Evolutionary conservation across 331 rosid species (phyloP).

Genomic region (Arachis monticola): DNA sequence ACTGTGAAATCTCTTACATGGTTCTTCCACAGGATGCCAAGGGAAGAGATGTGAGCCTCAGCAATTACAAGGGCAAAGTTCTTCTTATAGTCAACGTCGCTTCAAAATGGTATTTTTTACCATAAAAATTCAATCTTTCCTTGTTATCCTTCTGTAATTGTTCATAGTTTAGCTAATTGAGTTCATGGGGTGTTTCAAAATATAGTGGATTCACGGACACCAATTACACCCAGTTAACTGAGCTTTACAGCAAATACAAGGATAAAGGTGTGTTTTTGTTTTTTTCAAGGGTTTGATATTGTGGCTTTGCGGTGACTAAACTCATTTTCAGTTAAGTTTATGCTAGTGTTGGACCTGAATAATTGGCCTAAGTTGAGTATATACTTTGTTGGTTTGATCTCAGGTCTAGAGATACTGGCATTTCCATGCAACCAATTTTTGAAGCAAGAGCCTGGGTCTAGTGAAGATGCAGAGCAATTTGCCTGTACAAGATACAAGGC

Average conservation of each 20-base stretch:
- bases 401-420: constrained; percentile 84
- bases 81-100: constrained; percentile 88
- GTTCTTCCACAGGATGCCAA: constrained; percentile 57
- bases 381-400: constrained; percentile 39
- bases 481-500: constrained; percentile 90
- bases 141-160: constrained; percentile 9
- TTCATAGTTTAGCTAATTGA: constrained; percentile 23
- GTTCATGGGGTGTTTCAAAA: constrained; percentile 2
- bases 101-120: constrained; percentile 71
- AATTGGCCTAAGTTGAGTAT: constrained; percentile 13
- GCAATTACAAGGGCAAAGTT: constrained; percentile 70
- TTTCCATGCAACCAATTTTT: constrained; percentile 95
- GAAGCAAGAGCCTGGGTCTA: constrained; percentile 77
- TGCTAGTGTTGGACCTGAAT: constrained; percentile 1
- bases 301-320: constrained; percentile 1
- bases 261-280: constrained; percentile 55
- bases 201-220: constrained; percentile 72
- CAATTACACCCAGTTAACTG: constrained; percentile 81
- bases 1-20: constrained; percentile 5
- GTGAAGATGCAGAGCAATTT: constrained; percentile 60
- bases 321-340: constrained; percentile 13
- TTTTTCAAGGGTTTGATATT: constrained; percentile 13
- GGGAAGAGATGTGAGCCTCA: constrained; percentile 76
- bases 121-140: constrained; percentile 19
- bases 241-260: constrained; percentile 66